Percentiles rank a stretch among this genome's conserved stretches.
These are phyloP conservation scores for Ensete glaucum DNA, from an alignment of 176 grass and related monocot species.

Conservation along the genomic window DNA sequence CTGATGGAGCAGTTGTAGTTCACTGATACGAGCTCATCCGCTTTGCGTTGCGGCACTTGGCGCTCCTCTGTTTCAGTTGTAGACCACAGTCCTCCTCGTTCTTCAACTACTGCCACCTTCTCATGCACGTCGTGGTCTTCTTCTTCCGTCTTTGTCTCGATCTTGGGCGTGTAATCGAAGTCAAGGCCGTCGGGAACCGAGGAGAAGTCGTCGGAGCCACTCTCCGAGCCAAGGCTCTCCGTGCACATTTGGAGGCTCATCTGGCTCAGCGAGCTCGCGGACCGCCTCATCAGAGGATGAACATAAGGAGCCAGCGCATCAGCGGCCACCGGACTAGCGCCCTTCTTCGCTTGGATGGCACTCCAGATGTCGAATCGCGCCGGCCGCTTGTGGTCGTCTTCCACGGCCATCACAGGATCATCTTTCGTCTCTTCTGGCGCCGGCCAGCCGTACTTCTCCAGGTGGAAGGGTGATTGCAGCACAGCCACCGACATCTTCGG, in stretches of 20 bases:
- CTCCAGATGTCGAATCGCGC: neutral
- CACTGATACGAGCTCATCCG: constrained; percentile 38
- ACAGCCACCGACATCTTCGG: neutral
- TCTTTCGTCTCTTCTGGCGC: neutral
- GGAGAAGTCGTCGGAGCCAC: constrained; percentile 43
- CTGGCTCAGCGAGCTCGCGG: constrained; percentile 68
- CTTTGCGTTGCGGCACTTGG: neutral
- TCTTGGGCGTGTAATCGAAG: constrained; percentile 31
- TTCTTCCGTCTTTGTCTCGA: constrained; percentile 11
- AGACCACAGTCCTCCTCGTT: neutral
- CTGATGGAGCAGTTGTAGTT: constrained; percentile 63
- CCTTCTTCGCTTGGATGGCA: neutral
- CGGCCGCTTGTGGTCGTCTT: neutral
- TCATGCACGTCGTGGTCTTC: neutral
- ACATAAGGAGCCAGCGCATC: neutral
- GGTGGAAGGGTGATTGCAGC: neutral
- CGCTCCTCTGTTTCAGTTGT: constrained; percentile 8
- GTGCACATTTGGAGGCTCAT: constrained; percentile 95
- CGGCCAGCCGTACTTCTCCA: neutral
- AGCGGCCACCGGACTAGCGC: neutral
- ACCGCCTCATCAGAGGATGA: constrained; percentile 12
- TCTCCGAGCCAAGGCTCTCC: constrained; percentile 96
- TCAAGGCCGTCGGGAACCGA: constrained; percentile 5
- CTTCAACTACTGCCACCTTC: neutral
- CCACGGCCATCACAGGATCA: neutral